Evolutionary conservation across 169 alveolate genomes (phyloP).

Genomic region (Condylostoma magnum): DNA sequence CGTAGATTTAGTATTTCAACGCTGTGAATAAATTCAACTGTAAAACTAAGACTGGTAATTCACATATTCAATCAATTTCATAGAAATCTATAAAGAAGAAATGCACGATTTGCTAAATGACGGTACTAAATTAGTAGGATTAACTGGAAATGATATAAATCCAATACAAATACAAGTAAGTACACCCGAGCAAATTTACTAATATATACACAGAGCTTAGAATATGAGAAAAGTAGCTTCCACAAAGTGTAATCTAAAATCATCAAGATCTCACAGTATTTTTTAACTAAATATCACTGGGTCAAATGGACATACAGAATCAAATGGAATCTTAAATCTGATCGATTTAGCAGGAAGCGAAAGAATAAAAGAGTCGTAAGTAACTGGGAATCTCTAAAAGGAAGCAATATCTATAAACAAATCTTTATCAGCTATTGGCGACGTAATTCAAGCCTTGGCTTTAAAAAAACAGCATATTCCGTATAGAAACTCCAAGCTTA

Average conservation of each 20-base stretch:
- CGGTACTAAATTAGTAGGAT: constrained; percentile 47
- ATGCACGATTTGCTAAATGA: constrained; percentile 71
- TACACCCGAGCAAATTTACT: constrained; percentile 53
- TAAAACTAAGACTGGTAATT: constrained; percentile 58
- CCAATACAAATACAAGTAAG: constrained; percentile 50
- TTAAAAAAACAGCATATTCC: constrained; percentile 78
- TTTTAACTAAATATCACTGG: constrained; percentile 74
- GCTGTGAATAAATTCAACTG: constrained; percentile 35
- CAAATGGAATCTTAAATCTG: constrained; percentile 66
- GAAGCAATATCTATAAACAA: constrained; percentile 84
- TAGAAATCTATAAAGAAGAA: constrained; percentile 83
- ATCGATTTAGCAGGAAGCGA: constrained; percentile 93
- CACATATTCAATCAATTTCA: constrained; percentile 49
- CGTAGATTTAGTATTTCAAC: constrained; percentile 64
- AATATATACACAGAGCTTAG: constrained; percentile 62
- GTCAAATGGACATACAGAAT: constrained; percentile 31
- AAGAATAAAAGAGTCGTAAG: constrained; percentile 76
- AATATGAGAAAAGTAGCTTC: constrained; percentile 76
- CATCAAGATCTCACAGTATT: constrained; percentile 86
- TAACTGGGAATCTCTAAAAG: constrained; percentile 83
- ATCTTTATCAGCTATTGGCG: constrained; percentile 81
- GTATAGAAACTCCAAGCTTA: constrained; percentile 85
- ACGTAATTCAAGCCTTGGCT: constrained; percentile 79
- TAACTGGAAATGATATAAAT: constrained; percentile 36
- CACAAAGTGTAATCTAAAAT: constrained; percentile 73